Percentiles rank a stretch among this genome's conserved stretches.
Conservation (phyloP, 495 filamentous ascomycete species). For the Penicillium ochrochloron region DNA sequence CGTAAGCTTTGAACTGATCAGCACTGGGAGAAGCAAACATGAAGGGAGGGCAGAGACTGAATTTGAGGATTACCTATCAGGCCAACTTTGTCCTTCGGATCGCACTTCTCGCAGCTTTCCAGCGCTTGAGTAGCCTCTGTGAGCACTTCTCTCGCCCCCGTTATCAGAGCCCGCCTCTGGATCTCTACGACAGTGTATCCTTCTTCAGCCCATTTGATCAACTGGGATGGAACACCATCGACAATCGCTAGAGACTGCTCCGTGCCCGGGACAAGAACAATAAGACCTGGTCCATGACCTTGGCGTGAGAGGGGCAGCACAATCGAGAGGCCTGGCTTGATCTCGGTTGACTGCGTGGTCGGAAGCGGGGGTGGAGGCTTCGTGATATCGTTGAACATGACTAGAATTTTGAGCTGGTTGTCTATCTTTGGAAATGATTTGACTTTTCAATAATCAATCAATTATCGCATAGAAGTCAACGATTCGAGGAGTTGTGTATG, state of each 20-base stretch:
- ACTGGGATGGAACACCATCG: constrained; percentile 15
- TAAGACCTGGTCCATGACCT: background rate
- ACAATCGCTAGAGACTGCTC: background rate
- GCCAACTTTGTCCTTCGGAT: constrained; percentile 5
- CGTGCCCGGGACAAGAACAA: background rate
- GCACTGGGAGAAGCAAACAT: background rate
- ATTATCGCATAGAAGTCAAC: background rate
- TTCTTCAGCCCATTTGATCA: constrained; percentile 31
- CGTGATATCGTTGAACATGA: constrained; percentile 9
- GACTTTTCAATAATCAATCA: background rate
- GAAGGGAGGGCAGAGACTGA: background rate
- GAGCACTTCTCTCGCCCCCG: background rate
- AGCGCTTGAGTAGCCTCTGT: background rate
- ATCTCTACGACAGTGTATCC: constrained; percentile 25
- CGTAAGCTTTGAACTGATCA: background rate
- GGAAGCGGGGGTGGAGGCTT: constrained; percentile 6
- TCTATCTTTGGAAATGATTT: background rate
- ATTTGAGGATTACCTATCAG: background rate
- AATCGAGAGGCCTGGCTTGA: background rate
- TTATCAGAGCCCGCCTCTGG: constrained; percentile 8
- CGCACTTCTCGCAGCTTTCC: background rate
- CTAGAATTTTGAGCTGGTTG: background rate
- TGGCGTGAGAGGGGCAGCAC: constrained; percentile 5
- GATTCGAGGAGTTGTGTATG: background rate
- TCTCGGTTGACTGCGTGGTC: constrained; percentile 1